Conservation (phyloP, 1,284 basidiomycete genomes). For the Trametes hirsuta region DNA sequence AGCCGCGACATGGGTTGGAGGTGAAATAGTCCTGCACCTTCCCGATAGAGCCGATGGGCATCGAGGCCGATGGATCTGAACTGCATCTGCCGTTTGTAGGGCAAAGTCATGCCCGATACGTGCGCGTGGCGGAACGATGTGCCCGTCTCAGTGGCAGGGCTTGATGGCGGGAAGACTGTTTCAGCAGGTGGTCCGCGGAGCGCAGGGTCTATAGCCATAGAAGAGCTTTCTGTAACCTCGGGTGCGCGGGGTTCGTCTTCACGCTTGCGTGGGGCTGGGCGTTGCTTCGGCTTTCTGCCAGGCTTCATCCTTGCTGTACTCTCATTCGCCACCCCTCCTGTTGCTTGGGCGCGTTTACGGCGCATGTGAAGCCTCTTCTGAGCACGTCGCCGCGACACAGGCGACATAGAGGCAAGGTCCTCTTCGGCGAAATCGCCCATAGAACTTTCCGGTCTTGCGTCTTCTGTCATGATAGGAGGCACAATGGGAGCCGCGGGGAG, state of each 20-base stretch:
- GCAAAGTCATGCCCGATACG: conserved; percentile 43
- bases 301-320: conserved; percentile 45
- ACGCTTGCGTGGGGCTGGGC: background rate
- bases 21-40: conserved; percentile 55
- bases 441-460: background rate
- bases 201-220: background rate
- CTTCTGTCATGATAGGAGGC: background rate
- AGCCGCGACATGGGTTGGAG: conserved; percentile 43
- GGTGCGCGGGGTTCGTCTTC: background rate
- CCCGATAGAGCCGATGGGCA: conserved; percentile 41
- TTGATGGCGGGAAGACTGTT: background rate
- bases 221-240: background rate
- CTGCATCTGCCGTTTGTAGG: conserved; percentile 46
- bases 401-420: conserved; percentile 35
- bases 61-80: conserved; percentile 48
- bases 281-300: conserved; percentile 43
- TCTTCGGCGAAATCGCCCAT: conserved; percentile 5
- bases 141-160: background rate
- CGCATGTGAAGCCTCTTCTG: conserved; percentile 74
- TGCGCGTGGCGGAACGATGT: conserved; percentile 25
- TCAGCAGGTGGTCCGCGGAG: background rate
- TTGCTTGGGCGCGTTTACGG: conserved; percentile 58
- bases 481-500: background rate
- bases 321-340: conserved; percentile 41
- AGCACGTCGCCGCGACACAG: conserved; percentile 55